phyloP scores from a whole-genome alignment of 768 basidiomycete species.

The Porphyrellus cyaneotinctus region DNA sequence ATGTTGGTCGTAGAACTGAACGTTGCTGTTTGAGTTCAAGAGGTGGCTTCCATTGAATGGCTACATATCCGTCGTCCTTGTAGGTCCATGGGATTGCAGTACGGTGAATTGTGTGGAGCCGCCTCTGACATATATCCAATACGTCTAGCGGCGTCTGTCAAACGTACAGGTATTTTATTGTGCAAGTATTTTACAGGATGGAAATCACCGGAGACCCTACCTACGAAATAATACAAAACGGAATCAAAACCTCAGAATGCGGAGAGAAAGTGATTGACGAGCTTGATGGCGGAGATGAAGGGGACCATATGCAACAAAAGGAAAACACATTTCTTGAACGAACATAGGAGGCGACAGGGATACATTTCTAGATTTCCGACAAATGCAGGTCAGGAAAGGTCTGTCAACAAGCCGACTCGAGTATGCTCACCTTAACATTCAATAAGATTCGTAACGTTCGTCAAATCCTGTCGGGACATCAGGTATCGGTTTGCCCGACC shows the following conservation, averaged over 20 bases:
- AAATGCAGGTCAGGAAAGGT: neutral
- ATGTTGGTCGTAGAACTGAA: neutral
- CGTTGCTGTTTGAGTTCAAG: conserved; percentile 4
- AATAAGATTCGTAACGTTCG: conserved; percentile 17
- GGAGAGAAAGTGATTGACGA: conserved; percentile 2
- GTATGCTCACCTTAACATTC: conserved; percentile 7
- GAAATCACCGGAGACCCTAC: neutral
- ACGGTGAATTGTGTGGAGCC: neutral
- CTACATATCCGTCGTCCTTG: neutral
- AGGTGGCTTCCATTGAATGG: neutral
- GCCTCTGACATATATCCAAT: neutral
- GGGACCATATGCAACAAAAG: neutral
- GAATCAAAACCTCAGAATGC: conserved; percentile 1
- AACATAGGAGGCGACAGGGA: neutral
- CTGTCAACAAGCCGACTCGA: neutral
- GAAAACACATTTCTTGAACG: conserved; percentile 6
- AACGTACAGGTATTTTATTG: neutral
- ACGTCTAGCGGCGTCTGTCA: neutral
- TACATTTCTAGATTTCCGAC: neutral
- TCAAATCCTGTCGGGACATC: conserved; percentile 31
- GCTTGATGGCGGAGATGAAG: neutral
- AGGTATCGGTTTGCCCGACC: conserved; percentile 14
- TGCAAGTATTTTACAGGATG: conserved; percentile 2
- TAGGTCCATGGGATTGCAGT: neutral
- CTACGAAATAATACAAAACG: conserved; percentile 5